Percentiles rank a stretch among this genome's conserved stretches.
These are phyloP conservation scores for Hymenoscyphus scutula DNA, from an alignment of 2,329 filamentous ascomycete species.

Conservation along the genomic window DNA sequence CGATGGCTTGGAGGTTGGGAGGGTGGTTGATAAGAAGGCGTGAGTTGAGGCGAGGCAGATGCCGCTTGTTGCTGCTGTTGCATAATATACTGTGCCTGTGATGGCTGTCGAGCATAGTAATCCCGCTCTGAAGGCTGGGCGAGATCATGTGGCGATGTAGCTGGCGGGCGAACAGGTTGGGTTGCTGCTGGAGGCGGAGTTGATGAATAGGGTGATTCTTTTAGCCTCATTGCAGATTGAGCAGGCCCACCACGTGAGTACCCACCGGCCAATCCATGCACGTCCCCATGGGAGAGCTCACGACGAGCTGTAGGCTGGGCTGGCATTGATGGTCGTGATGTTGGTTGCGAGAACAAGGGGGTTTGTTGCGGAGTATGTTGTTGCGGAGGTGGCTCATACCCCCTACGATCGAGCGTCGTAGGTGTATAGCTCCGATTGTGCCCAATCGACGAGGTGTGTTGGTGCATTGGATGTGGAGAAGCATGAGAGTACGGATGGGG, in stretches of 20 bases:
- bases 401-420: slow-evolving; percentile 31
- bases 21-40: slow-evolving; percentile 30
- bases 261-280: slow-evolving; percentile 29
- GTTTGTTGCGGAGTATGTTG: slow-evolving; percentile 34
- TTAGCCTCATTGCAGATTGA: slow-evolving; percentile 31
- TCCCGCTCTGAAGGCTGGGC: slow-evolving; percentile 33
- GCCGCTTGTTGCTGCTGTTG: slow-evolving; percentile 31
- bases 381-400: slow-evolving; percentile 42
- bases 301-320: slow-evolving; percentile 32
- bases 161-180: slow-evolving; percentile 25
- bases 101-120: slow-evolving; percentile 32
- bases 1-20: slow-evolving; percentile 30
- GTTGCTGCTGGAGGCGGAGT: slow-evolving; percentile 27
- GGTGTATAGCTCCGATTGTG: slow-evolving; percentile 34
- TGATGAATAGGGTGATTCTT: slow-evolving; percentile 37
- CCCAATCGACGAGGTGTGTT: slow-evolving; percentile 44
- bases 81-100: slow-evolving; percentile 29
- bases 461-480: slow-evolving; percentile 45
- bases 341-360: slow-evolving; percentile 29
- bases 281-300: slow-evolving; percentile 32
- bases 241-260: slow-evolving; percentile 29
- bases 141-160: slow-evolving; percentile 32
- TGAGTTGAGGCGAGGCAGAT: slow-evolving; percentile 30
- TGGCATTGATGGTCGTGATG: slow-evolving; percentile 29
- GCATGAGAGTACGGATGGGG: slow-evolving; percentile 48